Conservation (phyloP, 73 alveolate genomes). For the Symbiodinium natans region DNA sequence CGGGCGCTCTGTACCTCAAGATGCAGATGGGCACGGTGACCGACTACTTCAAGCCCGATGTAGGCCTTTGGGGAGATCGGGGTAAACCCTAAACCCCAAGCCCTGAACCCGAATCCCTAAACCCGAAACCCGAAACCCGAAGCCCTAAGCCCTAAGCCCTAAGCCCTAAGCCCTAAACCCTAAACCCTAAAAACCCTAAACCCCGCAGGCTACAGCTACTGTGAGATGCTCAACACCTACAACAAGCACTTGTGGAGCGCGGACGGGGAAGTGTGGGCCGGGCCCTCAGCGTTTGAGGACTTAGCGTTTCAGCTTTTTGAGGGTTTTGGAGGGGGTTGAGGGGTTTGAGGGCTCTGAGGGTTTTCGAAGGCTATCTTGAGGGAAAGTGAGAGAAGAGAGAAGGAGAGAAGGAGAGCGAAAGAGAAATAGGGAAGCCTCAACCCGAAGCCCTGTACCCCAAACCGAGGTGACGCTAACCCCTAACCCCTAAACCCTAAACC, state of each 20-base stretch:
- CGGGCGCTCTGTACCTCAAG: not conserved
- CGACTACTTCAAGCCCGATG: conserved; percentile 21
- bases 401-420: too few species aligned
- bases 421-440: too few species aligned
- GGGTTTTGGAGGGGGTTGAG: not conserved
- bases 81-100: too few species aligned
- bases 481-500: not conserved
- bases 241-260: not conserved
- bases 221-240: not conserved
- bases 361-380: too few species aligned
- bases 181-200: not conserved
- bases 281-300: not conserved
- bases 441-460: too few species aligned
- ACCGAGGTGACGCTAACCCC: too few species aligned
- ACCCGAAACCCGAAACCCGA: not conserved
- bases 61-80: not conserved
- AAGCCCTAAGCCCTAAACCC: not conserved
- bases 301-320: not conserved
- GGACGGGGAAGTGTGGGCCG: not conserved
- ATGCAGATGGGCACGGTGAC: not conserved
- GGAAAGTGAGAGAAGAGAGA: too few species aligned
- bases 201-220: conserved; percentile 19
- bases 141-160: not conserved
- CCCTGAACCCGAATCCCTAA: not conserved
- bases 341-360: not conserved